Evolutionary conservation across 2,329 filamentous ascomycete genomes (phyloP), one percentile per base, ranked within the genome.

Genomic region (Thielaviopsis punctulata): DNA sequence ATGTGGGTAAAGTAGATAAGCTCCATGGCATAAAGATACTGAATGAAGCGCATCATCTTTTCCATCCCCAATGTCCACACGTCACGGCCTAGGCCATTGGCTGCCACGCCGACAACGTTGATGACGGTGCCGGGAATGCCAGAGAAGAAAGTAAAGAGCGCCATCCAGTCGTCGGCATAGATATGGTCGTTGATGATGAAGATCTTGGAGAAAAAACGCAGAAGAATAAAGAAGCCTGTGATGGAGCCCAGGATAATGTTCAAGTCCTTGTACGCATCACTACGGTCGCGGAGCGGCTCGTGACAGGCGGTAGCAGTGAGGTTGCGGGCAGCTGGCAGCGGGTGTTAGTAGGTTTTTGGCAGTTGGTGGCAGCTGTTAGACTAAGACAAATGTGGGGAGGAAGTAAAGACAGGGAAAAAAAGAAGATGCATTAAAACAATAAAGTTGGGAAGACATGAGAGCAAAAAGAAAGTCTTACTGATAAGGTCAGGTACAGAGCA

Each of bases 21-120:
- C 24, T 69, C 66, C 58, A 66, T 63, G 54, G 66, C 58, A 57
- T 69, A 75, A 22, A 74, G 68, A 57, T 62, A 67, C 23, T 64
- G 62, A 7, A 66, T 59, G 24, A 77, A 71, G 1, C 60, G 59
- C 24, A 67, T 71, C 45, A 78, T 66, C 15, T 65, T 57, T 0
- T 64, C 59, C 0, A 64, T 60, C 0, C 62, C 55, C 4, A 77
- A 55, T 0, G 70, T 73, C 73, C 73, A 77, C 15, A 75, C 64
- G 47, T 77, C 73, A 18, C 59, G 65, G 6, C 73, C 72, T 7
- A 76, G 61, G 1, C 73, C 74, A 49, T 69, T 64, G 25, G 62
- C 58, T 0, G 57, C 59, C 2, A 63, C 57, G 8, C 64, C 62
- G n/a, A 62, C 52, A 0, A 62, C 57, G 53, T 62, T 62, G 49